Conservation (phyloP, 768 basidiomycete genomes). For the Daedalea quercina region DNA sequence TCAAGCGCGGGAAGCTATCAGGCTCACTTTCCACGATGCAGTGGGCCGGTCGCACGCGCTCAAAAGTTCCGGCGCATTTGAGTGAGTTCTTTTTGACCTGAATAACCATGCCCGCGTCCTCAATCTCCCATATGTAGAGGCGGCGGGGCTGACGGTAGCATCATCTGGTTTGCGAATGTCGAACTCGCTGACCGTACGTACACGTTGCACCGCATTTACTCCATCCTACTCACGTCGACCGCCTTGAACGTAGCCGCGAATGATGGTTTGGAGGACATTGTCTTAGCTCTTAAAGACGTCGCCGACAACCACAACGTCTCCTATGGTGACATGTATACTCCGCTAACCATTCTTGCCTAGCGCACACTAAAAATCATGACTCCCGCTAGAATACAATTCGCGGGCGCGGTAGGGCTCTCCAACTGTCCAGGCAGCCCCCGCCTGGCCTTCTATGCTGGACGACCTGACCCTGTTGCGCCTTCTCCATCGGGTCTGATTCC, state of each 20-base stretch:
- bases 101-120: no score
- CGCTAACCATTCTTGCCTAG: neutral
- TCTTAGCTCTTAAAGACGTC: conserved; percentile 7
- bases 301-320: conserved; percentile 10
- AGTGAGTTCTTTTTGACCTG: no score
- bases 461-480: conserved; percentile 12
- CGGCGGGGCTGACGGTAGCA: conserved; percentile 16
- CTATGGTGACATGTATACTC: conserved; percentile 15
- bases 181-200: conserved; percentile 9
- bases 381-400: conserved; percentile 22
- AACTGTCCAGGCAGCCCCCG: conserved; percentile 18
- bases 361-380: neutral
- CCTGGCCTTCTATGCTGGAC: conserved; percentile 16
- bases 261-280: conserved; percentile 12
- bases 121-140: no score
- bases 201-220: neutral
- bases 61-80: conserved; percentile 7
- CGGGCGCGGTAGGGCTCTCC: conserved; percentile 17
- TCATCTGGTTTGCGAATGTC: conserved; percentile 11
- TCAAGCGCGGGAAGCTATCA: conserved; percentile 13
- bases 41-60: conserved; percentile 15
- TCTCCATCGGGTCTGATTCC: conserved; percentile 18
- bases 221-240: neutral
- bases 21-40: conserved; percentile 21
- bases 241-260: conserved; percentile 12